Base-by-base conservation (phyloP, 2,329 filamentous ascomycete genomes). In the Aspergillus calidoustus region DNA sequence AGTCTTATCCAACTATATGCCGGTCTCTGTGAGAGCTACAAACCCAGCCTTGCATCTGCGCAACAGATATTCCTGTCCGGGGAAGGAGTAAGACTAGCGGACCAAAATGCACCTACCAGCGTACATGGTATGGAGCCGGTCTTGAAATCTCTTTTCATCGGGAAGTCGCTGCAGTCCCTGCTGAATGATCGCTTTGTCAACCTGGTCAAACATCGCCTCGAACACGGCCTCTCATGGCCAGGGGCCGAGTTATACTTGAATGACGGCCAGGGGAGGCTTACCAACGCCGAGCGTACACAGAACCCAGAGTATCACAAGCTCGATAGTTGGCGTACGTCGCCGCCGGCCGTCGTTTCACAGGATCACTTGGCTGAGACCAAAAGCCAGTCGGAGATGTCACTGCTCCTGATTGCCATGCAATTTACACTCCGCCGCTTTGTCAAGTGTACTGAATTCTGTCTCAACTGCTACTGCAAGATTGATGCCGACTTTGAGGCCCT, bases 371-470 rank as follows among this genome's bases (percentile, higher is more conserved):
- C 62, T 3, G 73, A 79, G 30, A 65, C 44, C 3, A 48, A 63
- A 1, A 54, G 57, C 2, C 50, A 69, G 1, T 68, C 75, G n/a
- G 61, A 73, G 13, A 69, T 81, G 50, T 88, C 85, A 1, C 80
- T 89, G 38, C 86, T 86, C 7, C 76, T 88, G 3, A 74, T 86
- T 2, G 82, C 81, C 1, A 91, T 92, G 83, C 90, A 96, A 66
- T 95, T 93, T 67, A 83, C 88, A 0, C 80, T 96, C 28, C 87
- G 89, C 1, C 91, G 93, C 69, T 87, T 97, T 62, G 85, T 91
- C 7, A 88, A 87, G 61, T 97, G 92, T 73, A 92, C 91, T 0
- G 88, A 95, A 57, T 96, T 94, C 74, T 97, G 93, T 74, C 84
- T 96, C 58, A 88, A 93, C 25, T 97, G 93, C 70, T 91, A 96